These are phyloP conservation scores for Trichocomaceae sp. DNA, from an alignment of 2,329 filamentous ascomycete species.

Conservation along the genomic window DNA sequence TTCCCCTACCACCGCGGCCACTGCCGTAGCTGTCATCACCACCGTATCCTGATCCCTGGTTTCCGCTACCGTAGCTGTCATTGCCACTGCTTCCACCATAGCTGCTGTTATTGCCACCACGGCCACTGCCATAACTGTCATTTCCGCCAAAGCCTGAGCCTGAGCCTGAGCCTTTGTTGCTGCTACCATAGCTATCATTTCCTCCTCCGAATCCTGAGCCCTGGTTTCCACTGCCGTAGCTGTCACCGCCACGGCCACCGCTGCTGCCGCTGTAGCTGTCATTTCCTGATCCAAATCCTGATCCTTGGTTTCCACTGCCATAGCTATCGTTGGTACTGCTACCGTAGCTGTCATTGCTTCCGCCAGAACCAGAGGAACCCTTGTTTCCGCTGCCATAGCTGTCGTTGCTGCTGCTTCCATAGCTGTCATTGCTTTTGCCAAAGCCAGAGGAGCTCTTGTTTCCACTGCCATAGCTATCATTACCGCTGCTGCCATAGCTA, in stretches of 20 bases:
- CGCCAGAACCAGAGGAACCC: neutral
- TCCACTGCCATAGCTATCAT: too few relatives aligned
- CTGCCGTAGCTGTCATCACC: neutral
- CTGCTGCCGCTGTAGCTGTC: neutral
- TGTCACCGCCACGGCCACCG: neutral
- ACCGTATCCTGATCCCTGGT: neutral
- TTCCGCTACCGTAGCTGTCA: neutral
- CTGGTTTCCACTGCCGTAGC: neutral
- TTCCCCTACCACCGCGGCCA: neutral
- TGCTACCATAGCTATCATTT: neutral
- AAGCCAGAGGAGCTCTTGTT: too few relatives aligned
- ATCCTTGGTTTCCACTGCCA: neutral
- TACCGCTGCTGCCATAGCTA: neutral
- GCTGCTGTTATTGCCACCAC: neutral
- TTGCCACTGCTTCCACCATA: neutral
- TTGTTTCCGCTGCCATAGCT: neutral
- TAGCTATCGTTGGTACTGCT: neutral
- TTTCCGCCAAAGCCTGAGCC: too few relatives aligned
- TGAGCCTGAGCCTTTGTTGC: neutral
- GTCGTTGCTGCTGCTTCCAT: neutral
- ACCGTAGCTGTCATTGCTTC: neutral
- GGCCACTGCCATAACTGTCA: neutral
- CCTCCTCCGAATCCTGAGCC: neutral
- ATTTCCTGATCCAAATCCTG: neutral
- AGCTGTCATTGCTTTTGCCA: neutral